A percentile compares a stretch with the other conserved stretches of the same genome.
Evolutionary conservation across 371 early-diverging fungal species (phyloP).

Genomic region (Coelomomyces lativittatus): DNA sequence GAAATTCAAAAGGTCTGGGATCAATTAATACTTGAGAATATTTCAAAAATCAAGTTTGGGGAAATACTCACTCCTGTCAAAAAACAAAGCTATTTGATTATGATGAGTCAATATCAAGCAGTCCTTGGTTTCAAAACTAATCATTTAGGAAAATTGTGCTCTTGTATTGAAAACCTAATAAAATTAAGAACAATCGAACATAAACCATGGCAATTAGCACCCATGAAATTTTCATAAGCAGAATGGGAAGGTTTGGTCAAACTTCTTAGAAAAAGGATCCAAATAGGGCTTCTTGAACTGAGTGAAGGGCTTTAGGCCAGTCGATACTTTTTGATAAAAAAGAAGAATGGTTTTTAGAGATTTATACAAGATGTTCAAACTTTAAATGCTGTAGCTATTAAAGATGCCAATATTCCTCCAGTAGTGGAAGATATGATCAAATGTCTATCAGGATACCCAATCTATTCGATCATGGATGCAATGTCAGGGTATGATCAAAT

Average conservation of each 20-base stretch:
- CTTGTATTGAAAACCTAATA: not conserved
- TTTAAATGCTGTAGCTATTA: not conserved
- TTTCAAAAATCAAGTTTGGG: too few relatives aligned
- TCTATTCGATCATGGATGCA: not conserved
- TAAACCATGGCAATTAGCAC: not conserved
- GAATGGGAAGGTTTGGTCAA: not conserved
- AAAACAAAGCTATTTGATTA: too few relatives aligned
- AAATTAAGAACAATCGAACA: not conserved
- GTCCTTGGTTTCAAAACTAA: not conserved
- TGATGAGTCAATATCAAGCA: not conserved
- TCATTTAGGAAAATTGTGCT: not conserved
- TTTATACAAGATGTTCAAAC: not conserved
- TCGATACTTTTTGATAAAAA: not conserved
- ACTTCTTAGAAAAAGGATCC: not conserved
- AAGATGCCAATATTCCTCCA: not conserved
- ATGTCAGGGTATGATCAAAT: not conserved
- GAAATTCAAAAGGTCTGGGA: too few relatives aligned
- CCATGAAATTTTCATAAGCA: not conserved
- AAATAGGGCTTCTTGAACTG: not conserved
- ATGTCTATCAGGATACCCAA: not conserved
- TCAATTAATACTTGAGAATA: too few relatives aligned
- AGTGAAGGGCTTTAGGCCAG: not conserved
- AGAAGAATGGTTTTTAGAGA: not conserved
- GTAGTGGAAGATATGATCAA: not conserved
- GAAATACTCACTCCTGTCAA: not conserved